phyloP scores from a whole-genome alignment of 2,329 filamentous ascomycete genomes.

The Clarireedia homoeocarpa region DNA sequence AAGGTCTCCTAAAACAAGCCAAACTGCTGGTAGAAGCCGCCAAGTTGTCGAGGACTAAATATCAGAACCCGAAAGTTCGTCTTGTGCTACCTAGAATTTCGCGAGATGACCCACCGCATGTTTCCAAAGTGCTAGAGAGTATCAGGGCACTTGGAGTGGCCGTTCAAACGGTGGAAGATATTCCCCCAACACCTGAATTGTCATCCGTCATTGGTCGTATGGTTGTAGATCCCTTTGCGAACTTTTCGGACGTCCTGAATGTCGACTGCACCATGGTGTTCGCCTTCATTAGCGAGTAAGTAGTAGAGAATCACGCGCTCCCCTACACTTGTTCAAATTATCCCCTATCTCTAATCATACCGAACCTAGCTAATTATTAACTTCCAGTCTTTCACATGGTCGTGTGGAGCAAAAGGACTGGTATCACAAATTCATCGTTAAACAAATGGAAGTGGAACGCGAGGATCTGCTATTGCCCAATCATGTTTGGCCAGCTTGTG shows the following conservation, averaged over 20 bases:
- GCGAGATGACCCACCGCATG: slow-evolving; percentile 38
- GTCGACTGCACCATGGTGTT: slow-evolving; percentile 59
- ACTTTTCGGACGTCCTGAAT: slow-evolving; percentile 39
- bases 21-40: slow-evolving; percentile 51
- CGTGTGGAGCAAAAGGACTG: slow-evolving; percentile 26
- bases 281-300: slow-evolving; percentile 53
- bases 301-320: not conserved
- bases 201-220: slow-evolving; percentile 27
- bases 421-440: slow-evolving; percentile 26
- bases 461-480: slow-evolving; percentile 50
- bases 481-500: slow-evolving; percentile 54
- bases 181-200: slow-evolving; percentile 16
- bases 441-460: slow-evolving; percentile 55
- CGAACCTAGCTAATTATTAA: not conserved
- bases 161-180: slow-evolving; percentile 25
- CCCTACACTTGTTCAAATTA: not conserved
- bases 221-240: slow-evolving; percentile 32
- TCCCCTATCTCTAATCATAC: not conserved
- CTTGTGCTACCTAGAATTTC: slow-evolving; percentile 54
- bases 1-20: slow-evolving; percentile 52
- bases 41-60: slow-evolving; percentile 46
- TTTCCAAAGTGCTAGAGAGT: slow-evolving; percentile 47
- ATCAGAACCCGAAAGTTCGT: slow-evolving; percentile 49
- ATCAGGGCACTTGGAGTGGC: slow-evolving; percentile 41
- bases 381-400: slow-evolving; percentile 34